These are phyloP conservation scores for Cadophora sp. DNA, from an alignment of 2,329 filamentous ascomycete genomes.

Conservation along the genomic window DNA sequence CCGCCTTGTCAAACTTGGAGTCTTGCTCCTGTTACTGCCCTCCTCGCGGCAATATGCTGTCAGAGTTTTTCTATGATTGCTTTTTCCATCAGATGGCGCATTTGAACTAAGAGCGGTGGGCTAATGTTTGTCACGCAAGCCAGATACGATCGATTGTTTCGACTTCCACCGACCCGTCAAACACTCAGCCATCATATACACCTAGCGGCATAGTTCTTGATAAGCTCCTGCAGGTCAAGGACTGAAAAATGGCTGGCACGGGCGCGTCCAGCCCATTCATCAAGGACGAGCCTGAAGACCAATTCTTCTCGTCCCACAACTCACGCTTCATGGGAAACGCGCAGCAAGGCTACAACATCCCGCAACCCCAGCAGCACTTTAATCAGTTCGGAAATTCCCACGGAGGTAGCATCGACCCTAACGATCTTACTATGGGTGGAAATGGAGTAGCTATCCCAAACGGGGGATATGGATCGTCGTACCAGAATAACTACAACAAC, in stretches of 20 bases:
- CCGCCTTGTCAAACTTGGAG: neutral
- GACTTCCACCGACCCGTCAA: conserved; percentile 29
- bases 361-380: conserved; percentile 51
- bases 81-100: conserved; percentile 23
- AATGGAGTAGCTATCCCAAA: conserved; percentile 58
- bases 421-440: conserved; percentile 77
- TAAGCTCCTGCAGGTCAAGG: conserved; percentile 28
- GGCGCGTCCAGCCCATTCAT: conserved; percentile 62
- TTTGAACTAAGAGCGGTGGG: conserved; percentile 25
- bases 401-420: conserved; percentile 77
- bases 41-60: conserved; percentile 10
- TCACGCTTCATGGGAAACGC: conserved; percentile 43
- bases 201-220: conserved; percentile 29
- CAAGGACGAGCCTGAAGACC: conserved; percentile 72
- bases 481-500: conserved; percentile 65
- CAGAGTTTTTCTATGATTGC: conserved; percentile 26
- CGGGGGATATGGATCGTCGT: conserved; percentile 60
- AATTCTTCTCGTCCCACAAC: conserved; percentile 53
- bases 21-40: conserved; percentile 11
- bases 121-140: conserved; percentile 43
- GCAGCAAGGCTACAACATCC: conserved; percentile 49
- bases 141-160: conserved; percentile 34
- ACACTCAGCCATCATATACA: conserved; percentile 27
- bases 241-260: conserved; percentile 45
- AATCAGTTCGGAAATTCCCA: conserved; percentile 45